These are phyloP conservation scores for Aureobasidium sp. DNA, from an alignment of 2,329 filamentous ascomycete genomes.

Conservation along the genomic window DNA sequence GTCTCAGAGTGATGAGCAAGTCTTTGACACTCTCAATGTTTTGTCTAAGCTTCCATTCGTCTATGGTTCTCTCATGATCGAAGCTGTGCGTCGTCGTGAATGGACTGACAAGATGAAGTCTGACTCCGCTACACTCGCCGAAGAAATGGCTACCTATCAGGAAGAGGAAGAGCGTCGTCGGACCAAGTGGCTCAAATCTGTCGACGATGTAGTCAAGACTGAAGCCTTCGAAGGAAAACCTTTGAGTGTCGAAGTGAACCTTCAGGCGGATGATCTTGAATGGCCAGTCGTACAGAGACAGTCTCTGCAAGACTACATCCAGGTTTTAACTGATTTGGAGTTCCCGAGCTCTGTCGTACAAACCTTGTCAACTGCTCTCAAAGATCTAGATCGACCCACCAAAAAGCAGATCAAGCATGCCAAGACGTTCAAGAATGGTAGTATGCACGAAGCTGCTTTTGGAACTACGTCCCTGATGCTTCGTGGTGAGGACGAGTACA, in stretches of 20 bases:
- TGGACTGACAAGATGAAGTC: constrained; percentile 87
- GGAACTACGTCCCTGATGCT: constrained; percentile 80
- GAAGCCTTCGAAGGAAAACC: constrained; percentile 61
- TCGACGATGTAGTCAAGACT: constrained; percentile 63
- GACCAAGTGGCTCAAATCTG: constrained; percentile 81
- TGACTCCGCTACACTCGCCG: constrained; percentile 78
- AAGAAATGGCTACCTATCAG: constrained; percentile 85
- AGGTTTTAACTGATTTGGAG: constrained; percentile 54
- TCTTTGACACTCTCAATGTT: constrained; percentile 70
- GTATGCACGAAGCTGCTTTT: constrained; percentile 80
- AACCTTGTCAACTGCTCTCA: constrained; percentile 67
- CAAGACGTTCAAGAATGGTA: constrained; percentile 94
- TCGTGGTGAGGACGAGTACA: constrained; percentile 77
- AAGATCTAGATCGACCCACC: constrained; percentile 71
- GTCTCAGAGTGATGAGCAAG: constrained; percentile 65
- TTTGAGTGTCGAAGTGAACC: constrained; percentile 73
- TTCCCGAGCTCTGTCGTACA: constrained; percentile 57
- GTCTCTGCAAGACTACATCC: constrained; percentile 68
- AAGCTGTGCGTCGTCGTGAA: constrained; percentile 76
- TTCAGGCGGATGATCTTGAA: constrained; percentile 66
- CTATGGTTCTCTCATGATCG: constrained; percentile 81
- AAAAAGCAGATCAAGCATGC: constrained; percentile 79
- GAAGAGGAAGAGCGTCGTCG: constrained; percentile 86
- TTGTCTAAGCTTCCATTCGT: constrained; percentile 79
- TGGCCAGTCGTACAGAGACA: constrained; percentile 73